Conservation (phyloP, 257 asterid genomes). For the Nicotiana tabacum region DNA sequence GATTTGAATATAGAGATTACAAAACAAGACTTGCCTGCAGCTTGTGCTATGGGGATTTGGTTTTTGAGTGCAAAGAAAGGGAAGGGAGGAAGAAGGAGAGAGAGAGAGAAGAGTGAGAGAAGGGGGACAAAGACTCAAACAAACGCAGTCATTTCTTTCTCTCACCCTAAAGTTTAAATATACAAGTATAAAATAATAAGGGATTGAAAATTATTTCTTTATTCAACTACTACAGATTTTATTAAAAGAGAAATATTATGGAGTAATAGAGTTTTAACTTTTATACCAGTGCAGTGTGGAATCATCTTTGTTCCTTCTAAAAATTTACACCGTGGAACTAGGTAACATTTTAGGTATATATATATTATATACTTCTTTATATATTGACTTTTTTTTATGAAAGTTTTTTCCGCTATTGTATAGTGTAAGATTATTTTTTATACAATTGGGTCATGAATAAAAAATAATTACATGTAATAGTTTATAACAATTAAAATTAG, state of each 20-base stretch:
- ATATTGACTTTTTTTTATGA: too few relatives aligned
- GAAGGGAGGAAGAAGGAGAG: slow-evolving; percentile 9
- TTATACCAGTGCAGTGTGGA: too few relatives aligned
- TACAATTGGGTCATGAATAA: too few relatives aligned
- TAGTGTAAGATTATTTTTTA: too few relatives aligned
- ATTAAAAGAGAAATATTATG: neutral
- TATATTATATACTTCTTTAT: too few relatives aligned
- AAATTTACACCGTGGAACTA: too few relatives aligned
- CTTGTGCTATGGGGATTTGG: neutral
- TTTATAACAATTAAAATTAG: neutral
- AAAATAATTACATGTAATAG: too few relatives aligned
- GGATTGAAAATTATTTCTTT: neutral
- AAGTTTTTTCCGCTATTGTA: too few relatives aligned
- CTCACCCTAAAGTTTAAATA: slow-evolving; percentile 4
- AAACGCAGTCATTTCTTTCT: slow-evolving; percentile 17
- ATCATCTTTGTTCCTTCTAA: too few relatives aligned
- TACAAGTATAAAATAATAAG: neutral
- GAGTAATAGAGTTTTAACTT: too few relatives aligned
- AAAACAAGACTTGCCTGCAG: neutral
- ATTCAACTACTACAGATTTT: neutral
- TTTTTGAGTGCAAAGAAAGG: slow-evolving; percentile 17
- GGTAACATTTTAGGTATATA: fast-evolving
- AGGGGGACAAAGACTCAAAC: slow-evolving; percentile 8
- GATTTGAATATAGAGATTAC: slow-evolving; percentile 1
- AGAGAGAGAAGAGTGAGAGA: neutral